Percentiles rank a stretch among this genome's conserved stretches.
phyloP scores from a whole-genome alignment of 2,329 filamentous ascomycete species.

The Claviceps paspali region DNA sequence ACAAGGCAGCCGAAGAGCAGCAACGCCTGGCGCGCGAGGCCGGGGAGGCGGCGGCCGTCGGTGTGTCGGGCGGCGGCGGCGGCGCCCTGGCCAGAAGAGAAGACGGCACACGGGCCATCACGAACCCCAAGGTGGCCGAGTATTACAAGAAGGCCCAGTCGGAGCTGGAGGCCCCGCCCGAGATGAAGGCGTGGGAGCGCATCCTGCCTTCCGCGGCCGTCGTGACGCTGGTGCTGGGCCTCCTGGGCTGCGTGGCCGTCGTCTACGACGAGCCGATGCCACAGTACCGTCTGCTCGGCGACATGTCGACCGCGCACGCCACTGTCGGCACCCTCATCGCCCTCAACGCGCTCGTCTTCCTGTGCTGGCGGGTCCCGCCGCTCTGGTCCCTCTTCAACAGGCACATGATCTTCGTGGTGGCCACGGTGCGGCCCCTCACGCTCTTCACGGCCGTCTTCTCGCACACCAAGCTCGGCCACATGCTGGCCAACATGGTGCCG shows the following conservation, averaged over 20 bases:
- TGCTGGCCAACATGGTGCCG: constrained; percentile 47
- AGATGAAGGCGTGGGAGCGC: constrained; percentile 34
- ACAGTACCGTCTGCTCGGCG: constrained; percentile 39
- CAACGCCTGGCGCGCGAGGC: constrained; percentile 26
- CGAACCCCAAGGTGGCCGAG: constrained; percentile 22
- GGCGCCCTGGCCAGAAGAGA: constrained; percentile 25
- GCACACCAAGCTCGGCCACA: constrained; percentile 47
- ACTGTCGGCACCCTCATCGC: constrained; percentile 48
- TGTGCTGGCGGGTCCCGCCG: constrained; percentile 48
- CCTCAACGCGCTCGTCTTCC: constrained; percentile 41
- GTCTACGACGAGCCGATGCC: constrained; percentile 39
- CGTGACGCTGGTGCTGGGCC: constrained; percentile 28
- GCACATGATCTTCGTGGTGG: constrained; percentile 50
- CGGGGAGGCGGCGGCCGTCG: no score
- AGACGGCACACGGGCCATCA: constrained; percentile 22
- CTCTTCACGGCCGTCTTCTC: constrained; percentile 53
- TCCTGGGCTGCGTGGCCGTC: constrained; percentile 26
- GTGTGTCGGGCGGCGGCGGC: no score
- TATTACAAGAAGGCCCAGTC: constrained; percentile 32
- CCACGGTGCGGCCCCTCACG: constrained; percentile 45
- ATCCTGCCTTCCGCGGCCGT: constrained; percentile 38
- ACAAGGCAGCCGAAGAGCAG: constrained; percentile 27
- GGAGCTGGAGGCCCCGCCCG: constrained; percentile 33
- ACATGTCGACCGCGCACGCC: constrained; percentile 44
- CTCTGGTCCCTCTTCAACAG: constrained; percentile 52